These are phyloP conservation scores for Amniculicola lignicola DNA, from an alignment of 495 filamentous ascomycete genomes.

Conservation along the genomic window DNA sequence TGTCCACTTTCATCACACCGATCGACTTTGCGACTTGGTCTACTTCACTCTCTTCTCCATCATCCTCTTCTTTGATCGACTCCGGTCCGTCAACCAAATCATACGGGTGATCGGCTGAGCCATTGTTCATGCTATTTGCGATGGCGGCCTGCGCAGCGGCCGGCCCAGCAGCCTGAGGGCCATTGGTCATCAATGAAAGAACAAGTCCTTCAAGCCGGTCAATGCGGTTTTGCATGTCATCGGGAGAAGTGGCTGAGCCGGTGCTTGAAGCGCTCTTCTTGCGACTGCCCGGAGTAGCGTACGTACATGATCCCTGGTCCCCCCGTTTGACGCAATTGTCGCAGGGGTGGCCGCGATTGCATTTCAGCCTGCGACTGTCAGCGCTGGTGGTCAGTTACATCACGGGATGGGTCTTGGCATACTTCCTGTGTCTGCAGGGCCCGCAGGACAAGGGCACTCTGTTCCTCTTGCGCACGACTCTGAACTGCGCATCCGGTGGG, in stretches of 20 bases:
- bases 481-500: conserved; percentile 82
- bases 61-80: conserved; percentile 52
- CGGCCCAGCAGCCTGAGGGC: conserved; percentile 56
- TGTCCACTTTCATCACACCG: conserved; percentile 86
- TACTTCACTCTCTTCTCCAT: conserved; percentile 72
- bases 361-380: conserved; percentile 66
- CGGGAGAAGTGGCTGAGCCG: conserved; percentile 61
- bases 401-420: conserved; percentile 39
- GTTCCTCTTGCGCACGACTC: conserved; percentile 91
- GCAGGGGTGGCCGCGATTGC: conserved; percentile 87
- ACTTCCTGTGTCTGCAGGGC: conserved; percentile 94
- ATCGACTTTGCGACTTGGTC: conserved; percentile 90
- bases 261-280: conserved; percentile 69
- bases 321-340: conserved; percentile 92
- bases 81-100: conserved; percentile 58
- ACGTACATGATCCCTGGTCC: conserved; percentile 81
- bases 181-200: conserved; percentile 92
- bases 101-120: conserved; percentile 41
- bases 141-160: conserved; percentile 62
- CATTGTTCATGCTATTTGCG: conserved; percentile 58
- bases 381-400: neutral
- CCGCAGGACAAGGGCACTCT: conserved; percentile 91
- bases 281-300: conserved; percentile 73
- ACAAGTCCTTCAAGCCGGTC: conserved; percentile 94
- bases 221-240: conserved; percentile 99